These are phyloP conservation scores for Trichoderma lentiforme DNA, from an alignment of 2,329 filamentous ascomycete species.

Conservation along the genomic window DNA sequence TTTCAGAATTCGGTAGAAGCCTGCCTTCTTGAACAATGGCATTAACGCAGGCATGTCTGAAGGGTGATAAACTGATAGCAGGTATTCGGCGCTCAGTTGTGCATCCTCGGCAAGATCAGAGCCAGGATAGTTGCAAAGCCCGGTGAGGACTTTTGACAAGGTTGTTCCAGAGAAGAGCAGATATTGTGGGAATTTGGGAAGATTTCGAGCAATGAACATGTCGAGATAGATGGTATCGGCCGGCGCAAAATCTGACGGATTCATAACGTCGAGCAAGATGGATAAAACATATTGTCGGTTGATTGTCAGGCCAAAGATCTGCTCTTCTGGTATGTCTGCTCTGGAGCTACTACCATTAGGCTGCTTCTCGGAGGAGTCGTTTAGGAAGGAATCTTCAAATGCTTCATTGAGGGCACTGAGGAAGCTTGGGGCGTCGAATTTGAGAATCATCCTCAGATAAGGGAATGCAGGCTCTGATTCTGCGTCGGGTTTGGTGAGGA, in stretches of 20 bases:
- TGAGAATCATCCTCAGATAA: conserved; percentile 77
- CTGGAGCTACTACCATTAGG: conserved; percentile 47
- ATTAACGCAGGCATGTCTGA: conserved; percentile 75
- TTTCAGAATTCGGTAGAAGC: conserved; percentile 90
- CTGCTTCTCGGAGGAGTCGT: conserved; percentile 67
- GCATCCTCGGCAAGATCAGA: conserved; percentile 84
- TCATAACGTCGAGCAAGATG: conserved; percentile 89
- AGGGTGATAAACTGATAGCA: conserved; percentile 90
- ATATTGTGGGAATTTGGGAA: conserved; percentile 96
- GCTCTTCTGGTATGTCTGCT: conserved; percentile 59
- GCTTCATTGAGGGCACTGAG: conserved; percentile 95
- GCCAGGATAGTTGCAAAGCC: conserved; percentile 81
- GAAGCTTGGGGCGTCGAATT: conserved; percentile 87
- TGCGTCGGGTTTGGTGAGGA: conserved; percentile 57
- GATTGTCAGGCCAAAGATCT: conserved; percentile 67
- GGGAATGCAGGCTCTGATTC: conserved; percentile 73
- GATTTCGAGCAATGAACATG: conserved; percentile 95
- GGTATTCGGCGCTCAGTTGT: conserved; percentile 93
- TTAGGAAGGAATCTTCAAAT: conserved; percentile 92
- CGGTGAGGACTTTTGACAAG: conserved; percentile 73
- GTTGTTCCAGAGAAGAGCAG: conserved; percentile 85
- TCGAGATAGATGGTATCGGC: conserved; percentile 92
- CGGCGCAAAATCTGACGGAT: conserved; percentile 66
- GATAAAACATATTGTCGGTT: conserved; percentile 91
- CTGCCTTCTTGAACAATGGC: conserved; percentile 71